Evolutionary conservation across 768 basidiomycete genomes (phyloP), one percentile per base, ranked within the genome.

Genomic region (Tulasnella sp.): DNA sequence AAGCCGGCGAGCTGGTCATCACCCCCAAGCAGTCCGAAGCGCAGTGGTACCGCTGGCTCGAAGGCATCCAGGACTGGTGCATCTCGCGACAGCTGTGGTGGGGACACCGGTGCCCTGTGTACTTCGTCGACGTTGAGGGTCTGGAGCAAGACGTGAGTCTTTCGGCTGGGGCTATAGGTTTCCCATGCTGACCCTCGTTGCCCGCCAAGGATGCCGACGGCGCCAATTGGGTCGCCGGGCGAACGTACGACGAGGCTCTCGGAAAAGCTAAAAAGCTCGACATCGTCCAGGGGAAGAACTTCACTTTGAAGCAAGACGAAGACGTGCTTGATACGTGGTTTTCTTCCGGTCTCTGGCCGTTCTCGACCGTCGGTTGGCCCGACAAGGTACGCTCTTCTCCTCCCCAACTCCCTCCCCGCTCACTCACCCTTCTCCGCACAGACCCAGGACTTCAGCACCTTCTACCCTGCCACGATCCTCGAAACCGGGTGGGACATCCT

Each of bases 251-350:
- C 75, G 88, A 98, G 80, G 96, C 93, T 4, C 88, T 85, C 4
- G 84, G 87, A 75, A 88, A 89, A 14, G 94, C 92, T 7, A 86
- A 86, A 75, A 82, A 82, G 41, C 79, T 95, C 63, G 69, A 70
- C 69, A 32, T 70, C 35, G 92, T 92, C 2, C 83, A 81, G 29
- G 90, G 89, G 36, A 83, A 81, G 65, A 82, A 82, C 70, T 98
- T 92, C 79, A 86, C 83, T 0, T 83, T 99, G 12, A 88, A 90
- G 77, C 97, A 98, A 79, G 97, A 98, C 76, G 92, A 93, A 73
- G 97, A 99, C 79, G 96, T 99, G 1, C 86, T 99, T 16, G 97
- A 99, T 81, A 98, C 96, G 0, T 99, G 97, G 96, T 99, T 98
- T 82, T 98, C 95, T 0, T 97, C 95, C 63, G 97, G 88, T 44